Evolutionary conservation across 768 basidiomycete species (phyloP), one percentile per base, ranked within the genome.

Genomic region (Tricholoma hemisulphureum): DNA sequence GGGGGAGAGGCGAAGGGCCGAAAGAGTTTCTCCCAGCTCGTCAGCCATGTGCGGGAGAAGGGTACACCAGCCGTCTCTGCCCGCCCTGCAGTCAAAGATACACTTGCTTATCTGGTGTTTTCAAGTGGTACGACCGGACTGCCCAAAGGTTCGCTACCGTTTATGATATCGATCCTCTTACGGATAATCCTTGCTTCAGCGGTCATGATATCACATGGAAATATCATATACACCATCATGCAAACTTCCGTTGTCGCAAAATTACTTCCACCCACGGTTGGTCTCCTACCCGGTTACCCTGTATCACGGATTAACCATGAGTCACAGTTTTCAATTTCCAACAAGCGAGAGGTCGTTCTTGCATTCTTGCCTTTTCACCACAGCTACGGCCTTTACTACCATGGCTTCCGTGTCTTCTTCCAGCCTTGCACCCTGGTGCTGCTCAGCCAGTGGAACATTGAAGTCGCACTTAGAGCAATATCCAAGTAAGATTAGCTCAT

Each of bases 151-250:
- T 21, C 24, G 20, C 16, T 10, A 24, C 28, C 11, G 13, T 26
- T n/a, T 24, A 6, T 20, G 21, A 8, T 52, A 32, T 14, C 14
- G 10, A 20, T 18, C n/a, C 6, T 31, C 14, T 35, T 31, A 23
- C n/a, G n/a, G n/a, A 11, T 16, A n/a, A 13, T 21, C n/a, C n/a
- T 48, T 48, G 13, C 11, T 24, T 20, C 59, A 89, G 88, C 81
- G 6, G 84, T 89, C n/a, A 87, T 85, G 87, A 81, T 88, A 24
- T 83, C 88, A 1, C 88, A 89, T 62, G 83, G 83, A 49, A 89
- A 89, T 66, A 45, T 88, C 16, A 69, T 80, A 23, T 75, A 69
- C 55, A 77, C 82, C 0, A 11, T 84, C 0, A 46, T 52, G 1
- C 82, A 88, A 66, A 35, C 61, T 0, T 58, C 71, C 0, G 67